A percentile compares a stretch with the other conserved stretches of the same genome.
Evolutionary conservation across 2,329 filamentous ascomycete genomes (phyloP).

Genomic region (Lachnellula suecica): DNA sequence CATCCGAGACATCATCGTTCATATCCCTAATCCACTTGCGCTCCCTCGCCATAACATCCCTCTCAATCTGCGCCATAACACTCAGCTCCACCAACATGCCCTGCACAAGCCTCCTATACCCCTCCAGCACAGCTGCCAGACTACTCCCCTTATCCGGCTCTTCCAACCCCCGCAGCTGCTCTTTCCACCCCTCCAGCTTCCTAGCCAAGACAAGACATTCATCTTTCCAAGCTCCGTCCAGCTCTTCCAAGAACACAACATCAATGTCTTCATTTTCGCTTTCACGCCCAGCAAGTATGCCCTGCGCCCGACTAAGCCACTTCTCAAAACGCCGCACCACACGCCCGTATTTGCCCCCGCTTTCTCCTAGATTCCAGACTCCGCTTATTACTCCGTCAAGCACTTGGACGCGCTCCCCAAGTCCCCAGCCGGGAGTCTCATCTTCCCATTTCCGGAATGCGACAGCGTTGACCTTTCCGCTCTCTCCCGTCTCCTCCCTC

Average conservation of each 20-base stretch:
- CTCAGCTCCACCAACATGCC: constrained; percentile 63
- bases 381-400: constrained; percentile 57
- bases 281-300: constrained; percentile 45
- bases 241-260: constrained; percentile 54
- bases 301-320: constrained; percentile 51
- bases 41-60: constrained; percentile 55
- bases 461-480: constrained; percentile 48
- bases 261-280: constrained; percentile 34
- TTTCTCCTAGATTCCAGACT: constrained; percentile 57
- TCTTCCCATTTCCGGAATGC: constrained; percentile 52
- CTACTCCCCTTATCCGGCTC: constrained; percentile 34
- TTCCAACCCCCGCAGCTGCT: constrained; percentile 48
- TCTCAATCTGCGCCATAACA: constrained; percentile 62
- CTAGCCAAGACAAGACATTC: constrained; percentile 53
- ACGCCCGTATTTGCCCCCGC: constrained; percentile 54
- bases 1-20: constrained; percentile 40
- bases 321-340: constrained; percentile 57
- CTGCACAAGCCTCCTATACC: constrained; percentile 47
- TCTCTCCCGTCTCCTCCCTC: constrained; percentile 42
- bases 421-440: constrained; percentile 31
- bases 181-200: constrained; percentile 54
- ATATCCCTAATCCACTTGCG: constrained; percentile 57
- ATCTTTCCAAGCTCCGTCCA: constrained; percentile 58
- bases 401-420: constrained; percentile 57
- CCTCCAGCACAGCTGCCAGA: constrained; percentile 47